Evolutionary conservation across 2,329 filamentous ascomycete genomes (phyloP).

Genomic region (Coleophoma crateriformis): DNA sequence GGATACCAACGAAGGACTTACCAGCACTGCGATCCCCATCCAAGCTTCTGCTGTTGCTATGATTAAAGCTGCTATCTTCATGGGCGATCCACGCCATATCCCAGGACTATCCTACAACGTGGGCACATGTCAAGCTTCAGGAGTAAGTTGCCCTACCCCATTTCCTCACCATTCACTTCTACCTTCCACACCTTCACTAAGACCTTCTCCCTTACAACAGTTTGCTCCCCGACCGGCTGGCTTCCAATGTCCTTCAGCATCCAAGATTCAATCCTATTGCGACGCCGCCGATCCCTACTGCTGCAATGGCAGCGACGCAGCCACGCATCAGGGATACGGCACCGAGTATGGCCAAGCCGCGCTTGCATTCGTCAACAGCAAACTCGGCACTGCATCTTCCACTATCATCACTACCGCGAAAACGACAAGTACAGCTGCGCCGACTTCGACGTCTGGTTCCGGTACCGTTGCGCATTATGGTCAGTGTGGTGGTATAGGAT

Average conservation of each 20-base stretch:
- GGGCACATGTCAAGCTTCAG: conserved; percentile 51
- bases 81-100: conserved; percentile 56
- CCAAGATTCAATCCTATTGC: conserved; percentile 55
- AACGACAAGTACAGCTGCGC: background rate
- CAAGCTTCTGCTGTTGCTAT: conserved; percentile 41
- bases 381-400: conserved; percentile 26
- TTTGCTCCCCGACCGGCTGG: conserved; percentile 50
- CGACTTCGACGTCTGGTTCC: background rate
- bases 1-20: conserved; percentile 38
- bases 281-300: conserved; percentile 56
- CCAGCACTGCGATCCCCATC: conserved; percentile 37
- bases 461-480: conserved; percentile 1
- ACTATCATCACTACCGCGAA: background rate
- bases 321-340: conserved; percentile 52
- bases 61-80: conserved; percentile 60
- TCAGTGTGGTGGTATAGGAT: conserved; percentile 12
- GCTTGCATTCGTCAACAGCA: conserved; percentile 50
- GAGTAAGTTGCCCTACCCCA: conserved; percentile 38
- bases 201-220: conserved; percentile 24
- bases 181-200: background rate
- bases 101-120: conserved; percentile 53
- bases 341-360: conserved; percentile 49
- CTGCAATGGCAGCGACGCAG: conserved; percentile 50
- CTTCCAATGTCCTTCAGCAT: conserved; percentile 45
- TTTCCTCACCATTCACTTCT: no score